Evolutionary conservation across 2,329 filamentous ascomycete species (phyloP), one percentile per base, ranked within the genome.

Genomic region (Xylaria sp.): DNA sequence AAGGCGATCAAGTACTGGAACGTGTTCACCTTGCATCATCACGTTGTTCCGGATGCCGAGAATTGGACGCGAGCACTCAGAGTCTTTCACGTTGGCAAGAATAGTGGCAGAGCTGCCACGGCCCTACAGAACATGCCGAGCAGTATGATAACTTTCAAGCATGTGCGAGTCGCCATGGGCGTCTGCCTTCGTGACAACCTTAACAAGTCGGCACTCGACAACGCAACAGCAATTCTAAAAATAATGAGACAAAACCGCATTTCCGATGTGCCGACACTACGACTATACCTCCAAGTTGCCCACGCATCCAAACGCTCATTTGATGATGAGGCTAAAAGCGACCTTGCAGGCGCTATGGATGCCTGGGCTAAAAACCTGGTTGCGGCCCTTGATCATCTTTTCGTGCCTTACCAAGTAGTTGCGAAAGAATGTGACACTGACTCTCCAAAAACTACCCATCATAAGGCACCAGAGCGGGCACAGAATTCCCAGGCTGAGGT

Each of bases 1-100:
- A 80, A 87, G n/a, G 91, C 89, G n/a, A 80, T 86, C 60, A 85
- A 85, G 36, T 98, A 97, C 79, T 98, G 94, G 94, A 83, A 90
- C 20, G 76, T 90, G 6, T 82, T 97, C 65, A 92, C 90, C 7
- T 78, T 83, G 1, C 79, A 84, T 13, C 85, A 89, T 77, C 80
- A 81, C n/a, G 80, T 97, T 67, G 76, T 82, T 2, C 94, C 95
- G 0, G 94, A 97, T 77, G 74, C 82, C 9, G 85, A 90, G 70
- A 94, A 93, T 76, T 91, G 90, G 80, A 83, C 89, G 71, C 83
- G 84, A 70, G 90, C 93, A 74, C 83, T 97, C 18, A 86, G 88
- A 61, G 79, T 92, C 48, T 85, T 96, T 41, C 87, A 89, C 60
- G 78, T 86, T 39, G 88, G 87, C 48, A 90, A 91, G 66, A 86